Percentiles rank a stretch among this genome's conserved stretches.
Conservation (phyloP, 805 yeast genomes). For the Brettanomyces bruxellensis region DNA sequence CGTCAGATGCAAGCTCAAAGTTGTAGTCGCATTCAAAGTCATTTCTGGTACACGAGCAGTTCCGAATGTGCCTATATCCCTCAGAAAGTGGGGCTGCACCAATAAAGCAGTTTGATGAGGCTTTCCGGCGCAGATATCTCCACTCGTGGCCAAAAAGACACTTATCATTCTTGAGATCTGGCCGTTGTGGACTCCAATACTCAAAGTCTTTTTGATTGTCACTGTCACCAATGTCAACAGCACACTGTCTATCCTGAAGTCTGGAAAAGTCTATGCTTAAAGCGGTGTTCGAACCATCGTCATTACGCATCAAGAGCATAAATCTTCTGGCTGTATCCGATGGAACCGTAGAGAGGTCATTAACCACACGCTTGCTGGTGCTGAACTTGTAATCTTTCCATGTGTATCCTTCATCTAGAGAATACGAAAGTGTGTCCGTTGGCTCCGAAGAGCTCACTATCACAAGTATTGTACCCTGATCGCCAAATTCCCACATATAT, state of each 20-base stretch:
- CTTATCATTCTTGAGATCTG: conserved; percentile 31
- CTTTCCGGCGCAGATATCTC: conserved; percentile 46
- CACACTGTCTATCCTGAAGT: conserved; percentile 46
- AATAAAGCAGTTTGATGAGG: conserved; percentile 60
- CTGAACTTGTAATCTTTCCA: conserved; percentile 66
- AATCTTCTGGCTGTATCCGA: conserved; percentile 82
- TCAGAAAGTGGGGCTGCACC: conserved; percentile 51
- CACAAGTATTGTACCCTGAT: conserved; percentile 81
- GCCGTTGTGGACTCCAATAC: conserved; percentile 53
- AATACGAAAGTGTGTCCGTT: conserved; percentile 53
- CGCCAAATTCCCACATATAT: conserved; percentile 93
- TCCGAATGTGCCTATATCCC: conserved; percentile 47
- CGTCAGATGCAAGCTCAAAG: conserved; percentile 59
- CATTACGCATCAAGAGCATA: conserved; percentile 49
- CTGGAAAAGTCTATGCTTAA: conserved; percentile 51
- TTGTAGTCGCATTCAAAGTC: conserved; percentile 95
- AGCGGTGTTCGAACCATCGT: conserved; percentile 21
- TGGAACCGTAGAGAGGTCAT: conserved; percentile 84
- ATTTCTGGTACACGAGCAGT: conserved; percentile 77
- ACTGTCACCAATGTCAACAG: conserved; percentile 33
- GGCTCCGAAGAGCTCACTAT: conserved; percentile 49
- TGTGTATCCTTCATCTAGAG: conserved; percentile 69
- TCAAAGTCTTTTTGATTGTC: conserved; percentile 40
- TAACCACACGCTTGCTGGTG: conserved; percentile 35
- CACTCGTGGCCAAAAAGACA: conserved; percentile 71